Conservation (phyloP, 2,329 filamentous ascomycete species). For the Monilinia laxa region DNA sequence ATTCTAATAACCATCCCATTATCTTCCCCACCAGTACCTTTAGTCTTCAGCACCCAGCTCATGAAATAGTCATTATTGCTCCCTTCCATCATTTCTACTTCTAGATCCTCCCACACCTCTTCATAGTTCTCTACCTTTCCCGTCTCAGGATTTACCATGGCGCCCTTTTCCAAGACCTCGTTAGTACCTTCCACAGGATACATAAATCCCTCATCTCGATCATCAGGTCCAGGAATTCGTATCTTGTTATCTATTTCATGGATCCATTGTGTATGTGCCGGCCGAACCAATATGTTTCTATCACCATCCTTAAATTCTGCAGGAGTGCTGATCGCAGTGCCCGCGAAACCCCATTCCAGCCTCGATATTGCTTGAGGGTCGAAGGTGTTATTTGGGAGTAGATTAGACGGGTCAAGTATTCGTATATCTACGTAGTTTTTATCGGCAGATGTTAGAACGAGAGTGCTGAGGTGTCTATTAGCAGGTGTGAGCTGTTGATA, state of each 20-base stretch:
- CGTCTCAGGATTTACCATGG: conserved; percentile 35
- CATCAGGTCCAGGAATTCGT: conserved; percentile 26
- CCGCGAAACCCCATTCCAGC: conserved; percentile 39
- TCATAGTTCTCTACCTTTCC: conserved; percentile 38
- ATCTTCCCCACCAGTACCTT: conserved; percentile 14
- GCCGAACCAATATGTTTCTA: conserved; percentile 23
- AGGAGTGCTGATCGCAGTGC: conserved; percentile 27
- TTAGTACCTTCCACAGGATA: conserved; percentile 29
- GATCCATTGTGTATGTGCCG: conserved; percentile 36
- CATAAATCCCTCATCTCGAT: conserved; percentile 40
- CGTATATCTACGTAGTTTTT: conserved; percentile 39
- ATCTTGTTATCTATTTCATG: conserved; percentile 37
- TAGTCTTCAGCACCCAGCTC: conserved; percentile 32
- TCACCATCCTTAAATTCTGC: conserved; percentile 23
- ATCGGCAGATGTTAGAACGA: conserved; percentile 38
- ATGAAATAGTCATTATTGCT: conserved; percentile 20
- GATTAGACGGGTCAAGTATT: conserved; percentile 28
- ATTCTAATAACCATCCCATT: conserved; percentile 32
- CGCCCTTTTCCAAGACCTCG: conserved; percentile 38
- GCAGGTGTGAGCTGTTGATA: neutral
- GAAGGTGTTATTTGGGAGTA: conserved; percentile 10
- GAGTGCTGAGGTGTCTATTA: conserved; percentile 30
- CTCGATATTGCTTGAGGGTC: conserved; percentile 26
- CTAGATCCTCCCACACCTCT: conserved; percentile 41
- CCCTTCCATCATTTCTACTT: conserved; percentile 12